These are phyloP conservation scores for Zasmidium cellare DNA, from an alignment of 2,329 filamentous ascomycete species.

Conservation along the genomic window DNA sequence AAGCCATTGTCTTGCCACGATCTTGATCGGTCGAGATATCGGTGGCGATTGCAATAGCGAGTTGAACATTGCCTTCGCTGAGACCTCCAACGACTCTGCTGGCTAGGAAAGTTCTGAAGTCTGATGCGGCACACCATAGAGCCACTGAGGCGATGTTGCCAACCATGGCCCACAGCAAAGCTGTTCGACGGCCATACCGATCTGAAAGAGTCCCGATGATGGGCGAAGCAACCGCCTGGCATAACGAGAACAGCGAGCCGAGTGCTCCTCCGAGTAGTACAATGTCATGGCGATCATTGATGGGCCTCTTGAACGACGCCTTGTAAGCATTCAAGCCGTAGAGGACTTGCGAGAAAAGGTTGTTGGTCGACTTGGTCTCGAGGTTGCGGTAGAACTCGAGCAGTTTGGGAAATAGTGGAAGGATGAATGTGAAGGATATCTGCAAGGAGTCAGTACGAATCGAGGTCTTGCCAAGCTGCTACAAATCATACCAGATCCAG, in stretches of 20 bases:
- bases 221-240: conserved; percentile 89
- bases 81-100: conserved; percentile 88
- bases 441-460: conserved; percentile 39
- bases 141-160: conserved; percentile 93
- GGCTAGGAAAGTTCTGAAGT: conserved; percentile 95
- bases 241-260: conserved; percentile 87
- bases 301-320: conserved; percentile 83
- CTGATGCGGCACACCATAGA: conserved; percentile 88
- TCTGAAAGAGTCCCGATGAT: conserved; percentile 89
- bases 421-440: conserved; percentile 98
- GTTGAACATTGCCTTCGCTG: conserved; percentile 94
- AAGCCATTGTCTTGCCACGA: conserved; percentile 88
- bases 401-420: conserved; percentile 91
- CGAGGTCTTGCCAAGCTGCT: neutral
- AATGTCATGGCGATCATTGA: conserved; percentile 95
- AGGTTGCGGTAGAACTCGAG: conserved; percentile 93
- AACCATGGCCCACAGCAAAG: conserved; percentile 85
- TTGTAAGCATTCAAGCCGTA: conserved; percentile 91
- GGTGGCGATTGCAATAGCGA: conserved; percentile 93
- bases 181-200: conserved; percentile 79
- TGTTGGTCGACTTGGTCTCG: conserved; percentile 61
- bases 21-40: conserved; percentile 87
- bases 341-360: conserved; percentile 77
- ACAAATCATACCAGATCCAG: conserved; percentile 24
- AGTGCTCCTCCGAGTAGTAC: conserved; percentile 91